Conservation (phyloP, 371 early-diverging fungal species). For the Mortierella sp. region DNA sequence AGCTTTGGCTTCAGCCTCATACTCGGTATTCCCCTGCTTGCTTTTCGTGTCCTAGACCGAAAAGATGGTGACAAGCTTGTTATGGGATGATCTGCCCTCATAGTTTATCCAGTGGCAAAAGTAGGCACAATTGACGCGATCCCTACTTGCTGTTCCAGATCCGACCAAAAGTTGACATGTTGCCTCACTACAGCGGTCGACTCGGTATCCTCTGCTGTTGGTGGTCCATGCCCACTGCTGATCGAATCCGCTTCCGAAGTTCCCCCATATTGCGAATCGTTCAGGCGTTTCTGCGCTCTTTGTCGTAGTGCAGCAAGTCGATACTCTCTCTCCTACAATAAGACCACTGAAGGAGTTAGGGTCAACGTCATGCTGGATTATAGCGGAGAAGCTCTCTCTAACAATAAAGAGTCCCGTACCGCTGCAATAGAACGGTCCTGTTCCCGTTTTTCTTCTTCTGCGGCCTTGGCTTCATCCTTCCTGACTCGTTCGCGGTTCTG, state of each 20-base stretch:
- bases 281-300: conserved; percentile 54
- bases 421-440: conserved; percentile 60
- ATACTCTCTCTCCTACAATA: conserved; percentile 68
- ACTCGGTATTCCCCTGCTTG: conserved; percentile 61
- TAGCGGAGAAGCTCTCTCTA: too few relatives aligned
- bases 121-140: too few relatives aligned
- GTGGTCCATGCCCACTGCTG: neutral
- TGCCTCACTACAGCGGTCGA: conserved; percentile 3
- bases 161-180: conserved; percentile 70
- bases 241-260: neutral
- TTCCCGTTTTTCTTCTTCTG: conserved; percentile 59
- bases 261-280: conserved; percentile 6
- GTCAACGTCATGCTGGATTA: neutral
- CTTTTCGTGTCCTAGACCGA: conserved; percentile 15
- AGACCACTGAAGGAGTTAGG: neutral
- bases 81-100: neutral
- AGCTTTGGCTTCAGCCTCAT: conserved; percentile 65
- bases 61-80: neutral
- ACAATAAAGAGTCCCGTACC: conserved; percentile 54
- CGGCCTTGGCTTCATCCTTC: conserved; percentile 75
- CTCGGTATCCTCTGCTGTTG: conserved; percentile 10
- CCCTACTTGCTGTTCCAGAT: conserved; percentile 56
- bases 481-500: conserved; percentile 76
- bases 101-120: neutral
- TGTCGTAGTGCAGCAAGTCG: conserved; percentile 61